A percentile compares a stretch with the other conserved stretches of the same genome.
Evolutionary conservation across 345 rosid genomes (phyloP).

Genomic region (Crucihimalaya himalaica): DNA sequence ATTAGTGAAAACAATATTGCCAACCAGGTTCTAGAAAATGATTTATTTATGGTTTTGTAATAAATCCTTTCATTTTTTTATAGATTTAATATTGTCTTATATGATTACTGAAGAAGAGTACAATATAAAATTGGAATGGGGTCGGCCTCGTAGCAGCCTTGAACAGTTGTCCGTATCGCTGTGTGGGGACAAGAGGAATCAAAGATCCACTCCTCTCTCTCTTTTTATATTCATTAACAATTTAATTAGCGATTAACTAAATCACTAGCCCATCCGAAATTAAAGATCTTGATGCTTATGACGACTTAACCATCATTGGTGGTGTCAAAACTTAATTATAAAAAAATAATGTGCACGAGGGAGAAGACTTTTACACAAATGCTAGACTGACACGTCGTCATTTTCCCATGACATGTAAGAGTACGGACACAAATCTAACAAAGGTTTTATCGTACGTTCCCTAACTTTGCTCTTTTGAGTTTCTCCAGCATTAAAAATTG

Average conservation of each 20-base stretch:
- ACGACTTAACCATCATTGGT: background rate
- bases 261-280: constrained; percentile 18
- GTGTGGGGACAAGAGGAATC: constrained; percentile 39
- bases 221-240: background rate
- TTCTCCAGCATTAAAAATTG: background rate
- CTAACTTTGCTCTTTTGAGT: background rate
- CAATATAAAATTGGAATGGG: constrained; percentile 30
- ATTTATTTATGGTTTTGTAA: background rate
- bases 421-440: constrained; percentile 4
- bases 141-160: constrained; percentile 29
- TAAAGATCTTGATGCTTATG: constrained; percentile 24
- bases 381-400: background rate
- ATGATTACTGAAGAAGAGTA: constrained; percentile 18
- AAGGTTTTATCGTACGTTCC: background rate
- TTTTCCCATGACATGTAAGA: background rate
- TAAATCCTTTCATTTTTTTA: background rate
- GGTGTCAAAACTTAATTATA: background rate
- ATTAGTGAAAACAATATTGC: background rate
- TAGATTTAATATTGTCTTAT: constrained; percentile 15
- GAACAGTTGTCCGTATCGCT: constrained; percentile 21
- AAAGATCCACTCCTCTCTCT: constrained; percentile 23
- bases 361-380: constrained; percentile 16
- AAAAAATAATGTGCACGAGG: constrained; percentile 24
- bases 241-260: background rate
- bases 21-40: background rate